Conservation (phyloP, 2,329 filamentous ascomycete species). For the Tympanopsis confertula region DNA sequence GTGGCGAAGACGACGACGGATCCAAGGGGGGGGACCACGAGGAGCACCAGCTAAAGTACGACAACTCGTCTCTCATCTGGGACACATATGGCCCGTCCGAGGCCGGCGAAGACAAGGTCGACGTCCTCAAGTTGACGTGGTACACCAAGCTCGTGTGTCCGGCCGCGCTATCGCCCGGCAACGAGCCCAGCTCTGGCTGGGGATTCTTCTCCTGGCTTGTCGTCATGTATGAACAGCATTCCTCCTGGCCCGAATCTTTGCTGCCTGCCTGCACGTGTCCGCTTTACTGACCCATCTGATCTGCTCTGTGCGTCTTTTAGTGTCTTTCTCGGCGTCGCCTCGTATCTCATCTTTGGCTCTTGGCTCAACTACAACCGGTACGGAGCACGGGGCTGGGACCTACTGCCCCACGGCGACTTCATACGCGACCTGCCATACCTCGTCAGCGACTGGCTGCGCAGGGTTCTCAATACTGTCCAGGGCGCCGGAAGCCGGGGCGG, state of each 20-base stretch:
- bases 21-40: constrained; percentile 24
- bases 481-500: constrained; percentile 76
- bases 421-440: constrained; percentile 88
- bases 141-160: constrained; percentile 75
- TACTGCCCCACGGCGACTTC: constrained; percentile 83
- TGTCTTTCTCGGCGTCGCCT: constrained; percentile 69
- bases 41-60: constrained; percentile 40
- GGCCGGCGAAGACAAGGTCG: constrained; percentile 38
- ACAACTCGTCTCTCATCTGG: constrained; percentile 54
- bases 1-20: constrained; percentile 23
- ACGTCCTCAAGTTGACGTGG: constrained; percentile 66
- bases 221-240: constrained; percentile 58
- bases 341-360: constrained; percentile 93
- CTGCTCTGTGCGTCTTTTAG: constrained; percentile 28
- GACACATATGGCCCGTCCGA: constrained; percentile 25
- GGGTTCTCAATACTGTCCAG: constrained; percentile 73
- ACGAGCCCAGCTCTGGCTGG: constrained; percentile 46
- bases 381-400: constrained; percentile 86
- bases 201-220: constrained; percentile 97
- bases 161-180: constrained; percentile 29
- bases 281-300: constrained; percentile 1
- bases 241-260: background rate
- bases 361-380: constrained; percentile 99
- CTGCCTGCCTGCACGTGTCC: constrained; percentile 1
- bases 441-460: constrained; percentile 74